Evolutionary conservation across 1,139 yeast genomes (phyloP).

Genomic region (Pichia sp.): DNA sequence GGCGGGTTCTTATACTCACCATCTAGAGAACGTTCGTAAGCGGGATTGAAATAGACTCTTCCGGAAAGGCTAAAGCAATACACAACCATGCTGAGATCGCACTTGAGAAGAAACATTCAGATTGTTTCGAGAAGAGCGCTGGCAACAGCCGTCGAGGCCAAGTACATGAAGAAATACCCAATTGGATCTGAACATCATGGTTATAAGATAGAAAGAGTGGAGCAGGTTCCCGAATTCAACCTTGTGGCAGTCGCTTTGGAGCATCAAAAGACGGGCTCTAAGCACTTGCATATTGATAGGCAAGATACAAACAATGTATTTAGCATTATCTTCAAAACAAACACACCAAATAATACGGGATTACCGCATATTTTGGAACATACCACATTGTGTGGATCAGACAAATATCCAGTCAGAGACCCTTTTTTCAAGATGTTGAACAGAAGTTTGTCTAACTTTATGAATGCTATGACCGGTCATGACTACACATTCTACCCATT

Average conservation of each 20-base stretch:
- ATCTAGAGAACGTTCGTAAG: too few relatives aligned
- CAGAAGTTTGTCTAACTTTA: slow-evolving; percentile 80
- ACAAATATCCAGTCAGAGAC: slow-evolving; percentile 86
- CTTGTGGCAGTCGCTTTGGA: slow-evolving; percentile 67
- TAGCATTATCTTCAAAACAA: slow-evolving; percentile 84
- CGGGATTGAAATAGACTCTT: too few relatives aligned
- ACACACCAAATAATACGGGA: slow-evolving; percentile 90
- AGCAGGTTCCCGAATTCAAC: slow-evolving; percentile 75
- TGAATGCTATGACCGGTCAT: slow-evolving; percentile 99
- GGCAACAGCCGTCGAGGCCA: slow-evolving; percentile 20
- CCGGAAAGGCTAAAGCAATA: too few relatives aligned
- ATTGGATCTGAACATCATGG: slow-evolving; percentile 60
- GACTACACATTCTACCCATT: slow-evolving; percentile 95
- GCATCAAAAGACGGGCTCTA: slow-evolving; percentile 65
- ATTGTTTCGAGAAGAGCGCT: slow-evolving; percentile 5
- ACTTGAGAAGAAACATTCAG: background rate
- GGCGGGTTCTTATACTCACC: too few relatives aligned
- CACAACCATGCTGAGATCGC: slow-evolving; percentile 7
- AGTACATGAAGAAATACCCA: slow-evolving; percentile 41
- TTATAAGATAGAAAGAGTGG: slow-evolving; percentile 52
- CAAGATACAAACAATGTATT: slow-evolving; percentile 82
- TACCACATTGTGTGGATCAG: slow-evolving; percentile 90
- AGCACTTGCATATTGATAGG: slow-evolving; percentile 79
- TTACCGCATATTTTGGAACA: slow-evolving; percentile 95
- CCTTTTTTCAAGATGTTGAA: slow-evolving; percentile 97